These are phyloP conservation scores for Nephelium lappaceum DNA, from an alignment of 345 rosid genomes.

Conservation along the genomic window DNA sequence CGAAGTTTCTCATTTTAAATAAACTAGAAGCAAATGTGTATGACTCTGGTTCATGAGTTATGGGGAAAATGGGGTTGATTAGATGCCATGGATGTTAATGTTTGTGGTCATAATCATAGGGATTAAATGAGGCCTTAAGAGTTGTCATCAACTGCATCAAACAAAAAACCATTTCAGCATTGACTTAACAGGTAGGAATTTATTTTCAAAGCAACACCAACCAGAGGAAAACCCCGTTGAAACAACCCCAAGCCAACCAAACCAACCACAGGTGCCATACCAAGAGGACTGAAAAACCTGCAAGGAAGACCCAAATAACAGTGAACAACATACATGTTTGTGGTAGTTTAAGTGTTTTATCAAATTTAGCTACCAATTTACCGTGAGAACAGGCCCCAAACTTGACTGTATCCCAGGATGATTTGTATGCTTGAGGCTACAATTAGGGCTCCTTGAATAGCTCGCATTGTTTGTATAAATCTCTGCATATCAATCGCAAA, in stretches of 20 bases:
- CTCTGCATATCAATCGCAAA: constrained; percentile 70
- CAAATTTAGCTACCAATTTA: constrained; percentile 22
- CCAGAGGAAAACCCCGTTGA: constrained; percentile 87
- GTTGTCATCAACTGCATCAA: neutral
- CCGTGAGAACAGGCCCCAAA: constrained; percentile 93
- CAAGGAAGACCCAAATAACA: constrained; percentile 17
- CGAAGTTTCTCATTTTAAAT: no score
- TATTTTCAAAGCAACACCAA: constrained; percentile 30
- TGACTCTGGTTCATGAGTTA: neutral
- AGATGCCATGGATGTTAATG: neutral
- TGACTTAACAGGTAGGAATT: neutral
- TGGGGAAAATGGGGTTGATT: neutral
- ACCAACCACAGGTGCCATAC: constrained; percentile 90
- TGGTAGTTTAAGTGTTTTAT: neutral
- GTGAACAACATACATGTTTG: neutral
- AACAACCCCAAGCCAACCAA: constrained; percentile 93
- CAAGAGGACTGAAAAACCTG: constrained; percentile 89
- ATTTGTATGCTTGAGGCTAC: constrained; percentile 91
- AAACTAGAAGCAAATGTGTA: neutral
- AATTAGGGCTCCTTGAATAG: constrained; percentile 89
- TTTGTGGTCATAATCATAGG: neutral
- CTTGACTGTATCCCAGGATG: constrained; percentile 84
- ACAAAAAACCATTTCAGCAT: neutral
- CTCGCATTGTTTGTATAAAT: constrained; percentile 86
- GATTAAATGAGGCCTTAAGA: neutral